Evolutionary conservation across 768 basidiomycete genomes (phyloP), one percentile per base, ranked within the genome.

Genomic region (Calocera cornea): DNA sequence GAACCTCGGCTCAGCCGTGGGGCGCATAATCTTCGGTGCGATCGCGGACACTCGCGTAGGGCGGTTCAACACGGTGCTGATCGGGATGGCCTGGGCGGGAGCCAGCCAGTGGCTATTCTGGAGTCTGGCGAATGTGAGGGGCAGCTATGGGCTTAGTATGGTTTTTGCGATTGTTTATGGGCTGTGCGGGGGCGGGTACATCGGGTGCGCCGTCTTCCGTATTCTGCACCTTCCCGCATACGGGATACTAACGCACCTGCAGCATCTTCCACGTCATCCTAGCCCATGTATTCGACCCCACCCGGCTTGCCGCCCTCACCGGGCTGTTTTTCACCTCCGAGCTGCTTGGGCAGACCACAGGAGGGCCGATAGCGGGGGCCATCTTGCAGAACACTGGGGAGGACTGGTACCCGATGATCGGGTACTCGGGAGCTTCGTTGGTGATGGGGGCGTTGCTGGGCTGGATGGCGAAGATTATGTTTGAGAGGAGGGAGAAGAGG

Each of bases 321-420:
- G 54, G 54, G 14, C 54, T 60, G 5, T 60, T 60, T 27, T 60
- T 60, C 54, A 60, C 54, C 54, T 60, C 54, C 31, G 54, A 60
- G 31, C 54, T 60, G 14, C 27, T 60, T 11, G 54, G 54, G 16
- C 54, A 60, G 31, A 10, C 27, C 5, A 60, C 54, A 27, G 54
- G 54, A 2, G 54, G 54, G 27, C 54, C 54, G 16, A 60, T 60
- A 27, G 54, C 54, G 19, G 54, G 54, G 14, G 54, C 54, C 14
- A 60, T 60, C 2, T 19, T 60, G 31, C 54, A 60, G 54, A 2
- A 27, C 5, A 60, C 14, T 27, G 54, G 54, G 54, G 54, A 19
- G 10, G 14, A 60, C 22, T n/a, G n/a, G n/a, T 60, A 60, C 31
- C 54, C 54, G 14, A 60, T 60, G 54, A 60, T 60, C 31, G 54